phyloP scores from a whole-genome alignment of 257 asterid genomes.

The Forsythia suspensa region DNA sequence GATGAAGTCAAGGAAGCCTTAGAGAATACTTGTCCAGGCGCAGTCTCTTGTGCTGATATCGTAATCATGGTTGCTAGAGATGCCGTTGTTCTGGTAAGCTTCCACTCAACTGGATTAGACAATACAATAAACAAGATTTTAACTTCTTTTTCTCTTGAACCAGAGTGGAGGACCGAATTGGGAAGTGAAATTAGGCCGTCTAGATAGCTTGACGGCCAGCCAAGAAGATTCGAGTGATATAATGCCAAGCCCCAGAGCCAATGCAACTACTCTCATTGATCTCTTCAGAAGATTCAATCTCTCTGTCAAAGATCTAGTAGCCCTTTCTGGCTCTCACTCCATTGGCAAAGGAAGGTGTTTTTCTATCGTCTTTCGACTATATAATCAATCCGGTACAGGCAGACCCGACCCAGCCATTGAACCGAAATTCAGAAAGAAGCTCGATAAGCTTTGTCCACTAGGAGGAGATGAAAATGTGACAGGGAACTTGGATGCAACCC shows the following conservation, averaged over 20 bases:
- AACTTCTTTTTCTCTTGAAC: neutral
- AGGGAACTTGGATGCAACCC: slow-evolving; percentile 72
- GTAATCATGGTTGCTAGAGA: slow-evolving; percentile 90
- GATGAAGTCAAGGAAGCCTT: slow-evolving; percentile 73
- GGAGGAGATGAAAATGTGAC: slow-evolving; percentile 73
- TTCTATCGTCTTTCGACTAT: too few species aligned
- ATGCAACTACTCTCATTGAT: too few species aligned
- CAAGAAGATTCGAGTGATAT: slow-evolving; percentile 68
- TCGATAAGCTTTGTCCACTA: slow-evolving; percentile 61
- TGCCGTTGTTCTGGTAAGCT: slow-evolving; percentile 77
- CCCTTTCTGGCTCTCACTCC: too few species aligned
- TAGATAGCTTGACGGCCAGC: slow-evolving; percentile 86
- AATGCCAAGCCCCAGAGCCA: slow-evolving; percentile 78
- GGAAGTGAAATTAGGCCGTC: slow-evolving; percentile 84
- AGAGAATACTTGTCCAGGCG: slow-evolving; percentile 64
- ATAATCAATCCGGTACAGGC: too few species aligned
- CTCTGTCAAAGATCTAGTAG: too few species aligned
- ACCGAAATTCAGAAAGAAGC: slow-evolving; percentile 42
- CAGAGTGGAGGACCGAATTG: slow-evolving; percentile 94
- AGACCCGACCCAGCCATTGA: slow-evolving; percentile 34
- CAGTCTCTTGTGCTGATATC: slow-evolving; percentile 94
- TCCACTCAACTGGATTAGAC: neutral
- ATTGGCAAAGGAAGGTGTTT: too few species aligned
- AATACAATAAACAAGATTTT: neutral
- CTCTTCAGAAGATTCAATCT: too few species aligned